These are phyloP conservation scores for Candida ovalis DNA, from an alignment of 805 yeast species.

Conservation along the genomic window DNA sequence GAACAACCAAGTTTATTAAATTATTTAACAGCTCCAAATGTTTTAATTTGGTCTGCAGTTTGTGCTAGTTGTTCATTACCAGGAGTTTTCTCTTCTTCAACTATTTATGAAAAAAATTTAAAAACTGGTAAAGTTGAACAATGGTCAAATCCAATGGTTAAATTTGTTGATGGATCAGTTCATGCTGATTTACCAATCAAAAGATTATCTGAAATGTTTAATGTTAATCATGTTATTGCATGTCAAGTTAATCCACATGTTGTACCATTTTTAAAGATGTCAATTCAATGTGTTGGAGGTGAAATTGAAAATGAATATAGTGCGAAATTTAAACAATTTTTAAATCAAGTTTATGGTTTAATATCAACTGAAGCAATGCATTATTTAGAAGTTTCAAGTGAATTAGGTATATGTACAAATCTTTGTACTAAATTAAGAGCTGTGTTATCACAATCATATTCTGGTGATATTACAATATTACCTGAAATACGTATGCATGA, in stretches of 20 bases:
- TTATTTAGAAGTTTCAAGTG: constrained; percentile 65
- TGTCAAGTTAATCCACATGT: constrained; percentile 98
- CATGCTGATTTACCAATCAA: constrained; percentile 91
- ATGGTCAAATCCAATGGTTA: constrained; percentile 75
- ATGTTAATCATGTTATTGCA: constrained; percentile 95
- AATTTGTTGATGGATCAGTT: constrained; percentile 94
- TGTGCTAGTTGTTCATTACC: constrained; percentile 96
- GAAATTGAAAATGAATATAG: constrained; percentile 59
- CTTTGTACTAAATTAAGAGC: constrained; percentile 70
- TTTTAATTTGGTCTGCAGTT: constrained; percentile 81
- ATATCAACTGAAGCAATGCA: constrained; percentile 73
- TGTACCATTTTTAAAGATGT: constrained; percentile 73
- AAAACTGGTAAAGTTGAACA: constrained; percentile 68
- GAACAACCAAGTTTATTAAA: constrained; percentile 86
- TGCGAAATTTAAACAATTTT: constrained; percentile 47
- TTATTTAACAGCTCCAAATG: constrained; percentile 77
- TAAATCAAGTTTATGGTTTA: constrained; percentile 55
- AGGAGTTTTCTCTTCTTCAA: constrained; percentile 81
- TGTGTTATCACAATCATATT: constrained; percentile 78
- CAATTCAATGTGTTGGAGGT: constrained; percentile 67
- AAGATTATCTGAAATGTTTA: constrained; percentile 91
- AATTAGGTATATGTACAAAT: constrained; percentile 73
- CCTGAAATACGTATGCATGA: constrained; percentile 68
- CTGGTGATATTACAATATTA: constrained; percentile 90
- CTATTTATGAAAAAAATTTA: constrained; percentile 79